These are phyloP conservation scores for Penicillium cosmopolitanum DNA, from an alignment of 495 filamentous ascomycete genomes.

Conservation along the genomic window DNA sequence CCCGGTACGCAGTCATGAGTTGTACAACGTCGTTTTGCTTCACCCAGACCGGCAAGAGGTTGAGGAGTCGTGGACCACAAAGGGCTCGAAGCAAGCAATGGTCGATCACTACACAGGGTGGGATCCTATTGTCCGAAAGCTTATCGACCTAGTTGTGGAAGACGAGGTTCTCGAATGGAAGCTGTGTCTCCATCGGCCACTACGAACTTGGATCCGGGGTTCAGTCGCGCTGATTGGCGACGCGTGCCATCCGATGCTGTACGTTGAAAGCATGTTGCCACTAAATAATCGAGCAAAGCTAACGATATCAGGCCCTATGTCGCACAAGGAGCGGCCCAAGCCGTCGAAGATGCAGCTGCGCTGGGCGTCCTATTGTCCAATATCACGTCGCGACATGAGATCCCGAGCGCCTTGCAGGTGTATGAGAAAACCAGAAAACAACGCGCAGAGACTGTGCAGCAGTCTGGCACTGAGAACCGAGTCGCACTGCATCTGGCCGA, in stretches of 20 bases:
- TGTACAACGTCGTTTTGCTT: conserved; percentile 49
- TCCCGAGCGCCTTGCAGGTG: conserved; percentile 44
- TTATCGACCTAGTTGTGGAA: conserved; percentile 46
- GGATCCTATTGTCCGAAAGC: conserved; percentile 38
- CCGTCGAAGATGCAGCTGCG: conserved; percentile 59
- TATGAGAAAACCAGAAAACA: conserved; percentile 55
- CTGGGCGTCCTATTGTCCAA: conserved; percentile 50
- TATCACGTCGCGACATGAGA: conserved; percentile 42
- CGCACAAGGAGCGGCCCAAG: conserved; percentile 57
- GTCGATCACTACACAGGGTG: conserved; percentile 45
- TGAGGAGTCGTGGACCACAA: conserved; percentile 49
- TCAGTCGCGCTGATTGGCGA: conserved; percentile 68
- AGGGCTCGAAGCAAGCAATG: conserved; percentile 47
- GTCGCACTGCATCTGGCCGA: conserved; percentile 58
- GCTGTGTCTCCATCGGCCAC: conserved; percentile 57
- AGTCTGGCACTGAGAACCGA: conserved; percentile 54
- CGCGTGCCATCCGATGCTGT: conserved; percentile 69
- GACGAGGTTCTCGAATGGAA: conserved; percentile 67
- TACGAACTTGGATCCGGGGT: conserved; percentile 60
- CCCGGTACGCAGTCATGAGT: conserved; percentile 45
- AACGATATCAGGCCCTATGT: conserved; percentile 42
- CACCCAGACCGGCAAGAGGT: conserved; percentile 42
- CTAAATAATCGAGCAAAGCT: background rate
- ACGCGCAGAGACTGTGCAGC: conserved; percentile 54
- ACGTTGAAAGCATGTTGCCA: conserved; percentile 10